Evolutionary conservation across 169 alveolate species (phyloP), one percentile per base, ranked within the genome.

Genomic region (Theileria equi): DNA sequence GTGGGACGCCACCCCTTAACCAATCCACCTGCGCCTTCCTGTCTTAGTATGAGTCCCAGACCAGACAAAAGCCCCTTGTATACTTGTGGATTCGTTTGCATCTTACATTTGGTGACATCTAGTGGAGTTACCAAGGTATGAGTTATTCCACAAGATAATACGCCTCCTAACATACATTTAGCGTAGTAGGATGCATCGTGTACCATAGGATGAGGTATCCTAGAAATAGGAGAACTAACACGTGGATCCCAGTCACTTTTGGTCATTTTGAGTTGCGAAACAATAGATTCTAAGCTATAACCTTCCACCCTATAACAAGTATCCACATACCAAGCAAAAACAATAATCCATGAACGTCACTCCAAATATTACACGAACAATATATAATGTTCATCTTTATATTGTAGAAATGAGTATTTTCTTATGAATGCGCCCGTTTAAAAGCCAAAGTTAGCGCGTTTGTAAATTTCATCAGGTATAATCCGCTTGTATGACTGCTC

Each of bases 1-100:
- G 99, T 96, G n/a, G 99, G 99, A 17, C 88, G 89, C 98, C 98
- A 94, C 19, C 99, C 99, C 25, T 94, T 88, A 38, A 93, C 84
- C 61, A 96, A 81, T 53, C 98, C 97, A 31, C 81, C 77, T 19
- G 88, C 48, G 11, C 98, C 98, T 60, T 95, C 98, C 66, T 92
- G 93, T 26, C 60, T 70, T 43, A 82, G 73, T 29, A 94, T 88
- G 35, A 70, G 73, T 13, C 78, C 35, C 43, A 90, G 38, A n/a
- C 94, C 89, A 13, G 86, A 67, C 36, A 89, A 23, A 45, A 94
- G 73, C 11, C 96, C 91, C 45, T 54, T 84, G 89, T 92, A 94
- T 58, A 66, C 82, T 29, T 79, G 78, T 1, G 98, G 97, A 74
- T 92, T 79, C 28, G 96, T 95, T 87, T 97, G 98, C 79, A 92